Evolutionary conservation across 23 red algal genomes (phyloP).

Genomic region (Gracilaria caudata): DNA sequence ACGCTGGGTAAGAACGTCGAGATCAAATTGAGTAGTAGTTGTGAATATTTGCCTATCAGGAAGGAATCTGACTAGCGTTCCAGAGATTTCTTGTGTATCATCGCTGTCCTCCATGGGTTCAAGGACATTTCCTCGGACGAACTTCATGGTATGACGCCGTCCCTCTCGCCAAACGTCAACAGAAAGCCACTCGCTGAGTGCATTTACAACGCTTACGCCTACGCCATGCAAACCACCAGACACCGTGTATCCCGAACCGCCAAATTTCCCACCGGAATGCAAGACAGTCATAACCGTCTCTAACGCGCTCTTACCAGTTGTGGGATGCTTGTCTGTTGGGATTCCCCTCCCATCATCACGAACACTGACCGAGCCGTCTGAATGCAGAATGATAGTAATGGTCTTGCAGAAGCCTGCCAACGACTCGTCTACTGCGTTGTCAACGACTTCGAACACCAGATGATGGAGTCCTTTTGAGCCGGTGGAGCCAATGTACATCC

Average conservation of each 20-base stretch:
- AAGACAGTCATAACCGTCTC: constrained; percentile 98
- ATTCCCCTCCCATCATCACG: constrained; percentile 95
- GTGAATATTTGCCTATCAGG: constrained; percentile 92
- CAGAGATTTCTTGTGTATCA: constrained; percentile 25
- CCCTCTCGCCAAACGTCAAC: constrained; percentile 77
- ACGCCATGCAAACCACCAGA: constrained; percentile 98
- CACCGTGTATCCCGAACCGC: constrained; percentile 88
- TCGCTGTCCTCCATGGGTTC: constrained; percentile 36
- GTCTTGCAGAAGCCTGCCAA: constrained; percentile 85
- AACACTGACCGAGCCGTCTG: constrained; percentile 82
- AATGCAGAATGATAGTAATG: constrained; percentile 70
- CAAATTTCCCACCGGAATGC: constrained; percentile 99
- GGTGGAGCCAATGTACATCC: constrained; percentile 99
- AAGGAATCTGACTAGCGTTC: constrained; percentile 83
- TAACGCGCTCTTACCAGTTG: constrained; percentile 93
- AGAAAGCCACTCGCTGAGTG: constrained; percentile 83
- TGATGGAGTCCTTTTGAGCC: constrained; percentile 94
- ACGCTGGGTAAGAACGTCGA: constrained; percentile 72
- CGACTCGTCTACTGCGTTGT: constrained; percentile 98
- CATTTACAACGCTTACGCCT: constrained; percentile 98
- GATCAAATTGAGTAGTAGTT: constrained; percentile 68
- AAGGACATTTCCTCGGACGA: constrained; percentile 64
- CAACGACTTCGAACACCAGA: constrained; percentile 96
- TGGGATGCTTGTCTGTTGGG: constrained; percentile 80
- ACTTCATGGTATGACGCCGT: constrained; percentile 70